Percentiles rank a stretch among this genome's conserved stretches.
Evolutionary conservation across 1,284 basidiomycete genomes (phyloP).

Genomic region (Hemileccinum hortonii): DNA sequence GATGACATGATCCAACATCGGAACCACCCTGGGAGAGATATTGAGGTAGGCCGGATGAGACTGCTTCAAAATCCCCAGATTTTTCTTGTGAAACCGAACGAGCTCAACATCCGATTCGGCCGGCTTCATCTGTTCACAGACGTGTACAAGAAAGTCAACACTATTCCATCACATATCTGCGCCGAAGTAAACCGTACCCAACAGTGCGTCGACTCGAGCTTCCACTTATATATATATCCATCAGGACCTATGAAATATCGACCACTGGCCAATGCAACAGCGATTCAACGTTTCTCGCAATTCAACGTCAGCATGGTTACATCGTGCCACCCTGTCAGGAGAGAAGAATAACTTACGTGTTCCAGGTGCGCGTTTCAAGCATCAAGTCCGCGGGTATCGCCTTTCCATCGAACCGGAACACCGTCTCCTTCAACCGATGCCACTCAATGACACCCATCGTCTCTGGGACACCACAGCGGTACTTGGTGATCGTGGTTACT

Average conservation of each 20-base stretch:
- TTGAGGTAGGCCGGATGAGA: slow-evolving; percentile 23
- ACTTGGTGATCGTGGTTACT: slow-evolving; percentile 29
- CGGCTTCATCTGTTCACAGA: slow-evolving; percentile 15
- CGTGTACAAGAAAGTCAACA: not conserved
- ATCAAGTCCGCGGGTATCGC: slow-evolving; percentile 6
- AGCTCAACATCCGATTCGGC: slow-evolving; percentile 10
- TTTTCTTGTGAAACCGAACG: slow-evolving; percentile 21
- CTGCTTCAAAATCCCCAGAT: slow-evolving; percentile 14
- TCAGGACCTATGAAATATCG: slow-evolving; percentile 29
- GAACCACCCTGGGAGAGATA: slow-evolving; percentile 9
- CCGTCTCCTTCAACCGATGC: slow-evolving; percentile 18
- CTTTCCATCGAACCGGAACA: slow-evolving; percentile 21
- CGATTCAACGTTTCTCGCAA: too few relatives aligned
- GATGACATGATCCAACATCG: slow-evolving; percentile 24
- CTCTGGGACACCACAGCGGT: slow-evolving; percentile 16
- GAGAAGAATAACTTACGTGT: slow-evolving; percentile 9
- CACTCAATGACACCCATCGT: slow-evolving; percentile 29
- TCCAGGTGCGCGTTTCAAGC: slow-evolving; percentile 16
- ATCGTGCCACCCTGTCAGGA: not conserved
- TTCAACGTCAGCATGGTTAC: not conserved
- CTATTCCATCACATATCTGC: not conserved
- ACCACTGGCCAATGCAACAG: slow-evolving; percentile 11
- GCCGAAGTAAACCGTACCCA: slow-evolving; percentile 10
- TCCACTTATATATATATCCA: slow-evolving; percentile 28
- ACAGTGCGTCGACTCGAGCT: slow-evolving; percentile 20